Conservation (phyloP, 805 yeast genomes). For the Wickerhamomyces strasburgensis region DNA sequence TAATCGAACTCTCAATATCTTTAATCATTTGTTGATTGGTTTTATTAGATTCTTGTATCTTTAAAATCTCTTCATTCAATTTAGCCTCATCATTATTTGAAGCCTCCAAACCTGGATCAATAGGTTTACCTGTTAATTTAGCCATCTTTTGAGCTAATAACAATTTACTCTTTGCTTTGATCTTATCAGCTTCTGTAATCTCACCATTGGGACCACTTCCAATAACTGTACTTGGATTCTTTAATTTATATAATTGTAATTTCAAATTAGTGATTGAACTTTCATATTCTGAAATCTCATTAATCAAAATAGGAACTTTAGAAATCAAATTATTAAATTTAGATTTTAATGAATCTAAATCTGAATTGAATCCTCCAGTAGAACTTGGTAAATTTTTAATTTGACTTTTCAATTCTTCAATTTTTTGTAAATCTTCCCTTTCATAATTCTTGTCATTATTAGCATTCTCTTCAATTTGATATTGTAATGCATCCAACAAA, state of each 20-base stretch:
- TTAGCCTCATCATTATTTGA: constrained; percentile 31
- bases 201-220: constrained; percentile 89
- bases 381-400: constrained; percentile 39
- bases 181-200: constrained; percentile 75
- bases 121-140: constrained; percentile 75
- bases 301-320: constrained; percentile 58
- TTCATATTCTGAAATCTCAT: constrained; percentile 56
- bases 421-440: constrained; percentile 37
- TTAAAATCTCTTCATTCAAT: constrained; percentile 46
- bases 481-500: constrained; percentile 44
- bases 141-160: constrained; percentile 83
- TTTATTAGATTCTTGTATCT: constrained; percentile 48
- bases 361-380: constrained; percentile 23
- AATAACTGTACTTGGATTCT: constrained; percentile 62
- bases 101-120: constrained; percentile 32
- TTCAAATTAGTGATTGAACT: constrained; percentile 62
- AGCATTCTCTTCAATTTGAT: constrained; percentile 27
- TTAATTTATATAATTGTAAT: constrained; percentile 55
- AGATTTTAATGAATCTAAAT: constrained; percentile 32
- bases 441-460: constrained; percentile 43
- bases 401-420: constrained; percentile 40
- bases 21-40: constrained; percentile 53
- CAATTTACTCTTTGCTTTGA: constrained; percentile 75
- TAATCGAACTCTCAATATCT: constrained; percentile 69
- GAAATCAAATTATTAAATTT: constrained; percentile 24